Percentiles rank a stretch among this genome's conserved stretches.
Conservation (phyloP, 306 rosid genomes). For the Prunus mume region DNA sequence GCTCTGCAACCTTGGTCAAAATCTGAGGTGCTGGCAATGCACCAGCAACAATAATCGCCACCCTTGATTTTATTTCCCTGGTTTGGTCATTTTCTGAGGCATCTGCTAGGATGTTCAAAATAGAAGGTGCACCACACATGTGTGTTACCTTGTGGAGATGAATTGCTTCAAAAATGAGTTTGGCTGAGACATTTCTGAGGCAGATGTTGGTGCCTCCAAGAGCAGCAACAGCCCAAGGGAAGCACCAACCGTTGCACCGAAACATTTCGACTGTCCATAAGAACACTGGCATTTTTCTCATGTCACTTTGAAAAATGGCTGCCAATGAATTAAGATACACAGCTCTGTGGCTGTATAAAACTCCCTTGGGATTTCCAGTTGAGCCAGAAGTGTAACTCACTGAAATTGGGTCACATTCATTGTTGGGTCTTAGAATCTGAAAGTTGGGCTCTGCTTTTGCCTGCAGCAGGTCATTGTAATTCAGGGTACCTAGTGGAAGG, state of each 20-base stretch:
- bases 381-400: constrained; percentile 86
- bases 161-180: constrained; percentile 48
- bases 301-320: constrained; percentile 35
- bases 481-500: constrained; percentile 31
- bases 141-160: constrained; percentile 59
- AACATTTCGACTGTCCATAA: constrained; percentile 97
- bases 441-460: constrained; percentile 31
- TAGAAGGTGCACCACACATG: constrained; percentile 64
- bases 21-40: constrained; percentile 50
- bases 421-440: constrained; percentile 29
- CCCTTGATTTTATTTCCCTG: constrained; percentile 36
- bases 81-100: constrained; percentile 13
- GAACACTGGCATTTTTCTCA: constrained; percentile 51
- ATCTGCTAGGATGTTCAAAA: constrained; percentile 52
- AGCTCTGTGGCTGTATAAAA: constrained; percentile 69
- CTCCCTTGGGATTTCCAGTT: constrained; percentile 80
- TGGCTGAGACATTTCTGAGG: constrained; percentile 42
- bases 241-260: constrained; percentile 92
- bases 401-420: constrained; percentile 65
- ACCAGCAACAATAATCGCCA: constrained; percentile 67
- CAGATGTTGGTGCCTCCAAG: constrained; percentile 82
- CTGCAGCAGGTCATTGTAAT: constrained; percentile 43
- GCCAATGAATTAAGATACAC: constrained; percentile 67
- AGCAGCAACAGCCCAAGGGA: constrained; percentile 68
- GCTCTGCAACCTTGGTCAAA: constrained; percentile 34